Evolutionary conservation across 73 alveolate species (phyloP).

Genomic region (Paraurostyla sp.): DNA sequence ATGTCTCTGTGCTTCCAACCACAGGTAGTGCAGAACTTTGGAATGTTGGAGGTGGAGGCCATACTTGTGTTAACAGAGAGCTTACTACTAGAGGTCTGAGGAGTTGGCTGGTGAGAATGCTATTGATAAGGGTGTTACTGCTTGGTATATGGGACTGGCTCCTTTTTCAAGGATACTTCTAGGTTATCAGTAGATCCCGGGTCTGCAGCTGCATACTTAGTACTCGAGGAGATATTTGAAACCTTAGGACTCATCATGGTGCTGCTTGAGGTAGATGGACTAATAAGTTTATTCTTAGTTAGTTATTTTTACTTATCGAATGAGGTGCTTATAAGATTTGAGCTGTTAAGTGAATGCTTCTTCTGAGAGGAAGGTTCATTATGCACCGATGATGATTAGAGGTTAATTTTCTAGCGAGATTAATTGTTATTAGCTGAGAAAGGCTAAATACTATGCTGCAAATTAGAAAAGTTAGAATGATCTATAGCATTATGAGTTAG

Average conservation of each 20-base stretch:
- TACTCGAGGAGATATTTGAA: too few relatives aligned
- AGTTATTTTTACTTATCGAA: too few relatives aligned
- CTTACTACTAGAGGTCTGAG: background rate
- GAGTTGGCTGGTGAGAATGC: background rate
- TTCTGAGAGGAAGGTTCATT: too few relatives aligned
- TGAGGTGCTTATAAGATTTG: too few relatives aligned
- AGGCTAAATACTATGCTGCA: background rate
- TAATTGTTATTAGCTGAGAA: background rate
- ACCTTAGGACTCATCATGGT: too few relatives aligned
- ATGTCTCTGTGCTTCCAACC: constrained; percentile 65
- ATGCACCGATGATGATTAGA: too few relatives aligned
- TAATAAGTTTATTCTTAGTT: too few relatives aligned
- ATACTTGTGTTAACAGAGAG: too few relatives aligned
- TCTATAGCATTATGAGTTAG: background rate
- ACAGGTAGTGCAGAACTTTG: constrained; percentile 63
- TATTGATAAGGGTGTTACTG: background rate
- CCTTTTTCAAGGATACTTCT: background rate
- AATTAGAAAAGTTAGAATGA: background rate
- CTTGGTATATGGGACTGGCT: background rate
- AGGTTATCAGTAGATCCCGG: background rate
- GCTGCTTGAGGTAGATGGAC: too few relatives aligned
- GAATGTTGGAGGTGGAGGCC: background rate
- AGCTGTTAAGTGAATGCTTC: too few relatives aligned
- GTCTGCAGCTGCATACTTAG: too few relatives aligned
- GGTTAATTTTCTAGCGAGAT: background rate